These are phyloP conservation scores for Penicillium brasilianum DNA, from an alignment of 2,329 filamentous ascomycete genomes.

Conservation along the genomic window DNA sequence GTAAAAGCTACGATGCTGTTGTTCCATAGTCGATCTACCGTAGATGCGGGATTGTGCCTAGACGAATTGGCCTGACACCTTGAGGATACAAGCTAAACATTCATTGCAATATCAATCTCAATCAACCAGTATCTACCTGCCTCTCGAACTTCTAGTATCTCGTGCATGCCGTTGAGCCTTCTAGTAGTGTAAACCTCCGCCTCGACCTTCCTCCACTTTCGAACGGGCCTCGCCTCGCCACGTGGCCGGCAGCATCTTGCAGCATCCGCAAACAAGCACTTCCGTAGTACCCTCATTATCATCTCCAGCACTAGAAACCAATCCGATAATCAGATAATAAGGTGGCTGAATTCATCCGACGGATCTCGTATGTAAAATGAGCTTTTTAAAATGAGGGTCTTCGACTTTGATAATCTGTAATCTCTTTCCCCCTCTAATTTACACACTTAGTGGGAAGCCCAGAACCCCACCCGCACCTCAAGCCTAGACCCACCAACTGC, in stretches of 20 bases:
- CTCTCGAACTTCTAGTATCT: not conserved
- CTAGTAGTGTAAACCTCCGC: not conserved
- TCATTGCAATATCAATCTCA: not conserved
- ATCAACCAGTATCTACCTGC: not conserved
- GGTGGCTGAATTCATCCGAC: too few relatives aligned
- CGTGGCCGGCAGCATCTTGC: not conserved
- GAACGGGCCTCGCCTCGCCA: not conserved
- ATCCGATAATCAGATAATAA: too few relatives aligned
- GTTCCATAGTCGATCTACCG: too few relatives aligned
- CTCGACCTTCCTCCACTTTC: not conserved
- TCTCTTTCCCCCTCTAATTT: not conserved
- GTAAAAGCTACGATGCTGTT: too few relatives aligned
- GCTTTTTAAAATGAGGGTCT: not conserved
- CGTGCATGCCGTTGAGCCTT: not conserved
- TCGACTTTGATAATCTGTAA: not conserved
- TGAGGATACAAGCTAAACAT: too few relatives aligned
- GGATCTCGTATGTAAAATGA: too few relatives aligned
- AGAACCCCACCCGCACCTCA: not conserved
- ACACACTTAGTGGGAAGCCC: not conserved
- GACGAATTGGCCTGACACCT: too few relatives aligned
- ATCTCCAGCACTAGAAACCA: too few relatives aligned
- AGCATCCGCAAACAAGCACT: not conserved
- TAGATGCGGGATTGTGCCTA: too few relatives aligned
- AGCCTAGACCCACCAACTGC: slow-evolving; percentile 4
- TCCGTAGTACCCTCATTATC: too few relatives aligned